Evolutionary conservation across 139 green algal species (phyloP), one percentile per base, ranked within the genome.

Genomic region (Chlorella sp.): DNA sequence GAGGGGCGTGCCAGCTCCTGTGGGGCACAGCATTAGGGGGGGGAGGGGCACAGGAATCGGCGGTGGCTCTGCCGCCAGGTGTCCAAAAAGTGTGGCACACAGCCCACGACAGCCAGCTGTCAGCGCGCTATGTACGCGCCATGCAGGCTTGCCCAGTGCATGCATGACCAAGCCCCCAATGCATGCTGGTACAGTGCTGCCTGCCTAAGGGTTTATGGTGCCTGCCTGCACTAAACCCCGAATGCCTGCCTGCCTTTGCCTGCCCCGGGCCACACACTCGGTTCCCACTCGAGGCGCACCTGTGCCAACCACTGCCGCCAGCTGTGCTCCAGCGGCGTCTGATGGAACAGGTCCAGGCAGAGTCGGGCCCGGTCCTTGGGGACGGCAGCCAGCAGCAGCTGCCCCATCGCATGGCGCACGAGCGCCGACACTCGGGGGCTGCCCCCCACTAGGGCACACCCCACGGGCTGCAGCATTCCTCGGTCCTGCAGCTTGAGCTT

Each of bases 401-500:
- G 78, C 9, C 61, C 26, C 61, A 80, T 39, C 2, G 87, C 37
- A 19, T 86, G 79, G 2, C 36, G n/a, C 39, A 71, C 40, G 18
- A 90, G n/a, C 22, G 24, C 57, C 30, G 42, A 39, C 64, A 85
- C 60, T 1, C 30, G 32, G n/a, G 15, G n/a, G 37, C 53, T 42
- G 66, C 39, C 79, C 26, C 26, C 37, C 2, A 66, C 78, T 0
- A 90, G 87, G 39, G 36, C 78, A 2, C 9, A 34, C 19, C 87
- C 87, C 42, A 86, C 28, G 4, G 79, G 69, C 3, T 32, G 76
- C 26, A 90, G 87, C 87, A 90, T 85, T 30, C 79, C 79, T 14
- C n/a, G 48, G 30, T 79, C 75, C 79, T 90, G 78, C 64, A 90
- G 78, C 64, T 81, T 81, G 3, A 90, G 78, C 87, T 90, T 90